Percentiles rank a stretch among this genome's conserved stretches.
These are phyloP conservation scores for Phlyctochytrium planicorne DNA, from an alignment of 192 early-diverging fungal genomes.

Conservation along the genomic window DNA sequence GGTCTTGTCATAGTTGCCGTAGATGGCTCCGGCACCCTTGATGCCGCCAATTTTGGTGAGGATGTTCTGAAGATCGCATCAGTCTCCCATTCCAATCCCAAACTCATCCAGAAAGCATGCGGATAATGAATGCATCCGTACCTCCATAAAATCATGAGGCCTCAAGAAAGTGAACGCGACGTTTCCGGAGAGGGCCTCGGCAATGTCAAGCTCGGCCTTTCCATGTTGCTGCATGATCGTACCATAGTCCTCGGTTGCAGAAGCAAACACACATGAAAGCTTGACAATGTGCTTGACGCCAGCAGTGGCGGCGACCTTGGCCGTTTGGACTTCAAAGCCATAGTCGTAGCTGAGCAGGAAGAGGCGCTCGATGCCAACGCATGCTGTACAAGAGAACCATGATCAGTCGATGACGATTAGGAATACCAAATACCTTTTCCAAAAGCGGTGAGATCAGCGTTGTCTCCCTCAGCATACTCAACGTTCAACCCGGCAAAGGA, in stretches of 20 bases:
- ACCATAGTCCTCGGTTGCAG: background rate
- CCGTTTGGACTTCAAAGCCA: background rate
- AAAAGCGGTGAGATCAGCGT: too few relatives aligned
- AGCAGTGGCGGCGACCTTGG: background rate
- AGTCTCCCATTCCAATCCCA: background rate
- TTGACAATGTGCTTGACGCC: conserved; percentile 7
- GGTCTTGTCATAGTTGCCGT: background rate
- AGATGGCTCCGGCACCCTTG: too few relatives aligned
- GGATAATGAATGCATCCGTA: background rate
- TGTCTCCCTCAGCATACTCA: background rate
- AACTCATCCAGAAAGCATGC: background rate
- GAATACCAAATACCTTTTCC: too few relatives aligned
- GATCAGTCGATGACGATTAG: too few relatives aligned
- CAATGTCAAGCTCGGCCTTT: too few relatives aligned
- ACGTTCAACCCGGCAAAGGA: background rate
- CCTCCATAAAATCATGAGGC: background rate
- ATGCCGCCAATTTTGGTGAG: background rate
- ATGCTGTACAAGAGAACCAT: too few relatives aligned
- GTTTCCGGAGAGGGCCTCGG: background rate
- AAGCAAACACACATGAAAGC: background rate
- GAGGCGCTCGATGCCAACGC: background rate
- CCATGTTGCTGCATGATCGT: background rate
- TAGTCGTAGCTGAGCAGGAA: background rate
- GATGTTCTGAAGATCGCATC: background rate
- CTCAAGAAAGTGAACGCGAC: background rate